These are phyloP conservation scores for Trichoderma harzianum DNA, from an alignment of 2,329 filamentous ascomycete genomes.

Conservation along the genomic window DNA sequence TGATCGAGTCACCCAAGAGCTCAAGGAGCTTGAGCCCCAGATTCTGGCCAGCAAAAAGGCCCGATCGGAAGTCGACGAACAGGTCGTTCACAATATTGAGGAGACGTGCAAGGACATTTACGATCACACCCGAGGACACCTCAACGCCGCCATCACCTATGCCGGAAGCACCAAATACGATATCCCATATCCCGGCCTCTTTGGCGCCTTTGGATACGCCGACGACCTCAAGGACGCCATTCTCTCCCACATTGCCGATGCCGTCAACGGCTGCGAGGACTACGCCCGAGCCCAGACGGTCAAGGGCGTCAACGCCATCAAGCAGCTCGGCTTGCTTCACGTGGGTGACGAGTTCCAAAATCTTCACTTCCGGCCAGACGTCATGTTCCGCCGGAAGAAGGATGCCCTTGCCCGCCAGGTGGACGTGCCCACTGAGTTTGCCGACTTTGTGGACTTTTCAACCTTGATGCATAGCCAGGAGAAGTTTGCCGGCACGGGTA, in stretches of 20 bases:
- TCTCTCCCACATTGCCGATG: conserved; percentile 78
- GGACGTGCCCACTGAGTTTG: conserved; percentile 80
- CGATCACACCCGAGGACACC: conserved; percentile 70
- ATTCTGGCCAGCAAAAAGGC: conserved; percentile 82
- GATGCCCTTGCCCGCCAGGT: conserved; percentile 82
- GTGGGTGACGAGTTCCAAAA: conserved; percentile 83
- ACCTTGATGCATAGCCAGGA: conserved; percentile 85
- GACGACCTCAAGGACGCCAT: conserved; percentile 91
- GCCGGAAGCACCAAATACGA: conserved; percentile 73
- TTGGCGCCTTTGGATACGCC: conserved; percentile 84
- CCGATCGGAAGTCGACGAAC: conserved; percentile 72
- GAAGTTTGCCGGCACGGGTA: conserved; percentile 88
- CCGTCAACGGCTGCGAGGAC: conserved; percentile 78
- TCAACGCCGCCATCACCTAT: conserved; percentile 71
- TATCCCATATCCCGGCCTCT: conserved; percentile 81
- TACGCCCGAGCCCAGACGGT: conserved; percentile 76
- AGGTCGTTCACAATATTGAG: conserved; percentile 79
- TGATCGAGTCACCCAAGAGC: conserved; percentile 74
- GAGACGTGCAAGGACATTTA: conserved; percentile 83
- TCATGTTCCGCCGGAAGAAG: conserved; percentile 86
- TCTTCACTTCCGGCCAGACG: conserved; percentile 82
- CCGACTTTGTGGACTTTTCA: conserved; percentile 88
- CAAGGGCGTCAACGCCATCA: conserved; percentile 79
- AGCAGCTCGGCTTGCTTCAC: conserved; percentile 82
- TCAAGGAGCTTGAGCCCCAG: conserved; percentile 78